Conservation (phyloP, 345 rosid genomes). For the Lagerstroemia speciosa region DNA sequence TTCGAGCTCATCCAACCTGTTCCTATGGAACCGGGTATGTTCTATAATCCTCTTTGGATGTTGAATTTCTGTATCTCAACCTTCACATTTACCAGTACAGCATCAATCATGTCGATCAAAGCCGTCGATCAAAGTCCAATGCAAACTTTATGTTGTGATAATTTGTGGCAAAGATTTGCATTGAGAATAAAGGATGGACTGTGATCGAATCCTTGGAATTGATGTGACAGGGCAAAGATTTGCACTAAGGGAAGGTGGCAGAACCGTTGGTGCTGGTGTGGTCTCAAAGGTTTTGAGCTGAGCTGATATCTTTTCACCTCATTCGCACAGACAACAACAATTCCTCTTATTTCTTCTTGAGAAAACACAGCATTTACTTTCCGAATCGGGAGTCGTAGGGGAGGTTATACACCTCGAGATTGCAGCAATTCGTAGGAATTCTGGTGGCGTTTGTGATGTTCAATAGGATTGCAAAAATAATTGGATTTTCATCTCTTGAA, state of each 20-base stretch:
- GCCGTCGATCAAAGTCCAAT: no score
- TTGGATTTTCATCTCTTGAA: neutral
- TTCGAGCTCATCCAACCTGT: slow-evolving; percentile 68
- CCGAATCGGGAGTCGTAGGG: neutral
- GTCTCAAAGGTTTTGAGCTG: slow-evolving; percentile 70
- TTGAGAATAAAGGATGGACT: neutral
- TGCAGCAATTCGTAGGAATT: neutral
- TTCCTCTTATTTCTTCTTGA: no score
- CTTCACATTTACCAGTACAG: neutral
- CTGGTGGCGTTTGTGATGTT: neutral
- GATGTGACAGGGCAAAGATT: slow-evolving; percentile 69
- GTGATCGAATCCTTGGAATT: neutral
- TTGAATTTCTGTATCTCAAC: neutral
- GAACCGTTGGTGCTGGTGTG: slow-evolving; percentile 95
- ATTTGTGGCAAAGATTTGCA: neutral
- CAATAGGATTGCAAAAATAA: neutral
- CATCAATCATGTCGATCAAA: neutral
- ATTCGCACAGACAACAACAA: no score
- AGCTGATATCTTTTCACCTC: slow-evolving; percentile 3
- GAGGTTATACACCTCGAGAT: neutral
- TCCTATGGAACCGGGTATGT: slow-evolving; percentile 69
- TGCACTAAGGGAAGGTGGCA: slow-evolving; percentile 93
- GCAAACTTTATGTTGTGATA: no score
- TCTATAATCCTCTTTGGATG: no score
- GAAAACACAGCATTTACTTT: neutral